Evolutionary conservation across 2,329 filamentous ascomycete species (phyloP), one percentile per base, ranked within the genome.

Genomic region (Dactylellina cionopaga): DNA sequence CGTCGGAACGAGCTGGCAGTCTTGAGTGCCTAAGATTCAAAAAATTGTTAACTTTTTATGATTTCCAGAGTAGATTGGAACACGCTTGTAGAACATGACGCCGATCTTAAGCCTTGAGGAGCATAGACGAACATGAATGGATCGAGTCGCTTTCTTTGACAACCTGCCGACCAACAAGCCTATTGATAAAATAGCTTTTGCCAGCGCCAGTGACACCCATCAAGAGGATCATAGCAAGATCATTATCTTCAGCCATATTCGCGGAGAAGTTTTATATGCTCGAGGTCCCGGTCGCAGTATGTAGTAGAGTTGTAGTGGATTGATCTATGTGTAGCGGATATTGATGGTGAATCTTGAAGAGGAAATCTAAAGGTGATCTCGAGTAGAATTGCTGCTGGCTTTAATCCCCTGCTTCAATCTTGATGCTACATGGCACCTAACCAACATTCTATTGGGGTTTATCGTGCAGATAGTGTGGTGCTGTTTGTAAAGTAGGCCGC

Each of bases 161-260:
- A 17, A 49, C 33, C 11, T 27, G 19, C 19, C 33, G 33, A 19
- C 43, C 41, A 35, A 37, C 47, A 11, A 52, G 22, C 11, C 35
- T 41, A 17, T 79, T 78, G 54, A 79, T 78, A 55, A 80, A 79
- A 52, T 74, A 76, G 64, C 77, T 79, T 52, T 79, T 80, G 1
- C 78, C 78, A 5, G 76, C 60, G 2, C 78, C 78, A 5, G 78
- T 79, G 3, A 77, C 75, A 3, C 78, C 78, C 75, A 80, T 78
- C 3, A 79, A 75, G n/a, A 43, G 13, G 31, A 64, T 25, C 65
- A 63, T 62, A 52, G 24, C 11, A 27, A 46, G 27, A 37, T 72
- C 41, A 31, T 60, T 31, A 22, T 52, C 47, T 17, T 52, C 47
- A 27, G 24, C 24, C 24, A 31, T 17, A 7, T 44, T 44, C 3